These are phyloP conservation scores for Ceratocystis ficicola DNA, from an alignment of 2,329 filamentous ascomycete genomes.

Conservation along the genomic window DNA sequence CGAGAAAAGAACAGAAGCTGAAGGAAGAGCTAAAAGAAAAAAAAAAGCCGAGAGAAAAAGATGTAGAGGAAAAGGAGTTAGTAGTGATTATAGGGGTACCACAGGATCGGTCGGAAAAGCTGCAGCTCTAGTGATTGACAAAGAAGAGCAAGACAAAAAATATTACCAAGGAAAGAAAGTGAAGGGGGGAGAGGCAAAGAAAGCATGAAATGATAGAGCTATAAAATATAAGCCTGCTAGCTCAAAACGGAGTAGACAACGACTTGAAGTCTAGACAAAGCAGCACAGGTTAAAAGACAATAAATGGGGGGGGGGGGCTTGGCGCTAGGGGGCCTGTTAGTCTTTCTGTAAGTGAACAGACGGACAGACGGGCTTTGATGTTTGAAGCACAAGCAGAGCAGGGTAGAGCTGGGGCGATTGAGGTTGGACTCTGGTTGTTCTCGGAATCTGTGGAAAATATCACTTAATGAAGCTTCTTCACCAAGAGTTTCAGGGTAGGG, in stretches of 20 bases:
- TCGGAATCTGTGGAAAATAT: background rate
- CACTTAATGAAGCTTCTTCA: background rate
- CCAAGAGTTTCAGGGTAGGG: background rate
- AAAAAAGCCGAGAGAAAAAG: background rate
- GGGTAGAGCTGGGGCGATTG: background rate
- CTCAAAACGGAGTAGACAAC: background rate
- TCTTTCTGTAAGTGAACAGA: constrained; percentile 4
- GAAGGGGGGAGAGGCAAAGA: too few species aligned
- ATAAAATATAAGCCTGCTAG: background rate
- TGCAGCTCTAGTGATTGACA: background rate
- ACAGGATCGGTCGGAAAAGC: background rate
- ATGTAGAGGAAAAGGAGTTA: background rate
- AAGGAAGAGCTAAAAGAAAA: background rate
- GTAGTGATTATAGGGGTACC: background rate
- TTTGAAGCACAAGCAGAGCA: background rate
- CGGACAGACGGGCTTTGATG: background rate
- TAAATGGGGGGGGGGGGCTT: background rate
- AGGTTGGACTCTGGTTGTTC: background rate
- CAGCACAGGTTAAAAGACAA: background rate
- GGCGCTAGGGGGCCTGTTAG: background rate
- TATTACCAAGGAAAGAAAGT: background rate
- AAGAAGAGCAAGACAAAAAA: background rate
- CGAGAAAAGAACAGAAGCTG: background rate
- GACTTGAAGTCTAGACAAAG: background rate
- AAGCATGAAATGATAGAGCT: background rate